Evolutionary conservation across 805 yeast genomes (phyloP).

Genomic region (Suhomyces xylopsoci): DNA sequence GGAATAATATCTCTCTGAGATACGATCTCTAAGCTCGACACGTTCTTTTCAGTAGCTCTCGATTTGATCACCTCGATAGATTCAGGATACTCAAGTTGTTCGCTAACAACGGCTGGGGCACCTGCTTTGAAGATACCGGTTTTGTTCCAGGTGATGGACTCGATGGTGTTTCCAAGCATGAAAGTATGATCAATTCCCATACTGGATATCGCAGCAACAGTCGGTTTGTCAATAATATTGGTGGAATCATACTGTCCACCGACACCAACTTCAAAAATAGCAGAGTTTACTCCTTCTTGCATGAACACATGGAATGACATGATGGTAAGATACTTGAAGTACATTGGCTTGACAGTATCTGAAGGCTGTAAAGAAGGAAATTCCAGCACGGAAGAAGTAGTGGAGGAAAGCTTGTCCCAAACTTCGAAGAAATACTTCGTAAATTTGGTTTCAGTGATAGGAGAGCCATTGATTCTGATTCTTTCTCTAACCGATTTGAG

Average conservation of each 20-base stretch:
- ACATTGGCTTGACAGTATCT: constrained; percentile 78
- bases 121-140: constrained; percentile 82
- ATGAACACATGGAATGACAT: constrained; percentile 88
- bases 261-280: constrained; percentile 96
- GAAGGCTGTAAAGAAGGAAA: constrained; percentile 71
- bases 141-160: constrained; percentile 93
- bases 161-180: constrained; percentile 82
- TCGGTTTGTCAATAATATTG: constrained; percentile 74
- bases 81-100: constrained; percentile 49
- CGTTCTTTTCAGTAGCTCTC: constrained; percentile 65
- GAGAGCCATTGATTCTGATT: constrained; percentile 80
- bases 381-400: constrained; percentile 50
- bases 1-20: constrained; percentile 37
- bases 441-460: constrained; percentile 76
- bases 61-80: constrained; percentile 55
- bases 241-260: constrained; percentile 99
- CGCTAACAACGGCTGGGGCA: constrained; percentile 63
- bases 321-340: constrained; percentile 86
- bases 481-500: constrained; percentile 90
- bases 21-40: constrained; percentile 48
- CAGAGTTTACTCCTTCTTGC: constrained; percentile 87
- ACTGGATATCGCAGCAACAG: constrained; percentile 80
- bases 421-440: constrained; percentile 91
- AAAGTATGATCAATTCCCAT: constrained; percentile 90
- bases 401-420: constrained; percentile 72